Evolutionary conservation across 306 rosid species (phyloP).

Genomic region (Medicago lupulina): DNA sequence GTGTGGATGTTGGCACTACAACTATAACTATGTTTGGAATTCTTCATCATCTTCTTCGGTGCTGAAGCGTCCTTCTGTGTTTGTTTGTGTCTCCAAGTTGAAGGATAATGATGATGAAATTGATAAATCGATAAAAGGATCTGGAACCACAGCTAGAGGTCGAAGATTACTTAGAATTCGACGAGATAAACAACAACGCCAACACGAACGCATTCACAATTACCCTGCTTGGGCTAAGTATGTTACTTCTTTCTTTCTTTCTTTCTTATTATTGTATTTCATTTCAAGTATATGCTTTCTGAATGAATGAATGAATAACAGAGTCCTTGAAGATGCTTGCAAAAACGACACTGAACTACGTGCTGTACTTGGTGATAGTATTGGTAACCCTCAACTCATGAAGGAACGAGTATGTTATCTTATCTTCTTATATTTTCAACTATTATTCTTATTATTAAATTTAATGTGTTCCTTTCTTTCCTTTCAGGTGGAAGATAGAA

Average conservation of each 20-base stretch:
- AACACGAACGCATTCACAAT: slow-evolving; percentile 67
- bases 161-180: slow-evolving; percentile 85
- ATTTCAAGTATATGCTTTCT: background rate
- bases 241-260: no score
- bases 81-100: slow-evolving; percentile 17
- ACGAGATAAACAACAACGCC: slow-evolving; percentile 80
- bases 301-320: background rate
- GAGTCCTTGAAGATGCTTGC: slow-evolving; percentile 86
- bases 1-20: slow-evolving; percentile 26
- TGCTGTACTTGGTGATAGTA: slow-evolving; percentile 83
- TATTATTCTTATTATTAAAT: background rate
- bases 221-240: slow-evolving; percentile 93
- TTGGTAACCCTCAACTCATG: slow-evolving; percentile 91
- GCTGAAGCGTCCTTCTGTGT: background rate
- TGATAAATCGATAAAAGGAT: slow-evolving; percentile 50
- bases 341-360: slow-evolving; percentile 81
- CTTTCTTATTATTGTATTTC: no score
- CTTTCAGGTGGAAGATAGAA: slow-evolving; percentile 78
- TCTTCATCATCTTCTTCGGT: background rate
- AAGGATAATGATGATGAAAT: background rate
- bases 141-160: slow-evolving; percentile 83
- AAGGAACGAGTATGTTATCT: slow-evolving; percentile 58
- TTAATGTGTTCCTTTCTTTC: background rate
- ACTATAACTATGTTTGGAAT: no score
- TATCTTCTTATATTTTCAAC: background rate